phyloP scores from a whole-genome alignment of 2,329 filamentous ascomycete species.

The Monilinia fructigena region DNA sequence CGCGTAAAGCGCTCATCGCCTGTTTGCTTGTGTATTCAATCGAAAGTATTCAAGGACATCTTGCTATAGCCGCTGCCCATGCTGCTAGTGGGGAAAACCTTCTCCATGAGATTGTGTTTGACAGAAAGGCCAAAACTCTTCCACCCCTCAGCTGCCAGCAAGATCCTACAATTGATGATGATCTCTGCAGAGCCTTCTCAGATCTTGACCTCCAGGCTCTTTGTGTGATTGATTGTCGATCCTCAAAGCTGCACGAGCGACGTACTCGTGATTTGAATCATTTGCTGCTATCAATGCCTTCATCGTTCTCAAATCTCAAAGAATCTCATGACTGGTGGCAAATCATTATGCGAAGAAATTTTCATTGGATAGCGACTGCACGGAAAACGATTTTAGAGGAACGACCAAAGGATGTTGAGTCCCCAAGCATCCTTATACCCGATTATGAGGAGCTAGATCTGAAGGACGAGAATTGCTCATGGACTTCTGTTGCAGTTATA shows the following conservation, averaged over 20 bases:
- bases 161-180: constrained; percentile 19
- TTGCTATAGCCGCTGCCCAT: constrained; percentile 20
- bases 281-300: constrained; percentile 18
- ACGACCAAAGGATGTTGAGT: not conserved
- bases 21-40: constrained; percentile 26
- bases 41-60: constrained; percentile 23
- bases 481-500: not conserved
- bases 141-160: not conserved
- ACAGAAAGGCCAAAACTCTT: not conserved
- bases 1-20: constrained; percentile 21
- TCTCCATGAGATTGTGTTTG: constrained; percentile 8
- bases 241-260: not conserved
- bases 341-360: constrained; percentile 24
- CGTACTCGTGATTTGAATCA: constrained; percentile 15
- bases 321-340: constrained; percentile 25
- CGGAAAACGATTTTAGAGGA: constrained; percentile 8
- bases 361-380: constrained; percentile 22
- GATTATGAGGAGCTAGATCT: constrained; percentile 7
- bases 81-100: constrained; percentile 21
- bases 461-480: constrained; percentile 13
- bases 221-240: constrained; percentile 17
- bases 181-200: constrained; percentile 16
- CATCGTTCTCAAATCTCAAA: constrained; percentile 20
- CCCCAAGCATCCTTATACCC: not conserved
- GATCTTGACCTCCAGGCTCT: constrained; percentile 23